Base-by-base conservation (phyloP, 2,329 filamentous ascomycete genomes). In the Nemania sp. region DNA sequence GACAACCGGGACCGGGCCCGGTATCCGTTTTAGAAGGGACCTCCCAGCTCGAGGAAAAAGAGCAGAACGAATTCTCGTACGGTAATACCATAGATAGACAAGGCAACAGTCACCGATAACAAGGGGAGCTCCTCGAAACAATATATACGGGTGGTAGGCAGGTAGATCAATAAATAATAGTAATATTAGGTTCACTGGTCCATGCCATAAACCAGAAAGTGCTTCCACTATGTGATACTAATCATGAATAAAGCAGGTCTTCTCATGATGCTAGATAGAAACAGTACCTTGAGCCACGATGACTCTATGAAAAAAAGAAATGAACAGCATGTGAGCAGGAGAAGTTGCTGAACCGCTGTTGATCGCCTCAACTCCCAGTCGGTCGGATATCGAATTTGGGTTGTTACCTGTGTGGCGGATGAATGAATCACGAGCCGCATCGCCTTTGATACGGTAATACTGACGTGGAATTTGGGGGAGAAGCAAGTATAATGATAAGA, bases 161-260 rank as follows among this genome's bases (percentile, higher is more conserved):
- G 29, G 27, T 62, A 55, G 60, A 51, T 52, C 55, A n/a, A 51
- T 43, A n/a, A n/a, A n/a, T n/a, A n/a, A n/a, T n/a, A n/a, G n/a
- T n/a, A 56, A 24, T 68, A 68, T 68, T 62, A 54, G 51, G 47
- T 55, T 27, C 35, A 55, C 56, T 27, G 54, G 62, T 38, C 47
- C 47, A 43, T 43, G 22, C 43, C 49, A 54, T 43, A 22, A 47
- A 53, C 20, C 27, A 11, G 29, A 51, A 27, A 22, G 41, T 57
- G 62, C 32, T 62, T 41, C 53, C 62, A 54, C 22, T 62, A 66
- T 58, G 56, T 47, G 66, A 68, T 66, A 62, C 62, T 51, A 62
- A 62, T 66, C 41, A 47, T 59, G 38, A 58, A 51, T 47, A 55
- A 24, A 35, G 29, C 53, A 35, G 29, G 26, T 20, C 27, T 24